Evolutionary conservation across 768 basidiomycete genomes (phyloP), one percentile per base, ranked within the genome.

Genomic region (Termitomyces bulborhizus): DNA sequence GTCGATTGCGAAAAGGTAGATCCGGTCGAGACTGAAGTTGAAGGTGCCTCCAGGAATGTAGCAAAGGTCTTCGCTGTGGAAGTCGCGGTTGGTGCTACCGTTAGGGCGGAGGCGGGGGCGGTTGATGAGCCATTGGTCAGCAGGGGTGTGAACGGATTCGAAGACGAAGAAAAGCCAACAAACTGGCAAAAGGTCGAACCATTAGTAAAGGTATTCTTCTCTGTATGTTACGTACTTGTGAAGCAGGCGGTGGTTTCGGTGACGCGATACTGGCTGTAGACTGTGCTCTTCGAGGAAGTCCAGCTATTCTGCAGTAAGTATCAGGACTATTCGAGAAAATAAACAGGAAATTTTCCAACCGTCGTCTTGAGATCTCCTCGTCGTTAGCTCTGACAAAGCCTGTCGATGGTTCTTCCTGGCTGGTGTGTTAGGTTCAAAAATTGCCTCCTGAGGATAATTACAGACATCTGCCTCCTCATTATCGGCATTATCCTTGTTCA

Each of bases 401-500:
- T 42, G 66, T 65, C 44, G 62, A 66, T 46, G 68, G 68, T 52
- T 67, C 69, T 65, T 81, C 78, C 81, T 82, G 45, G 46, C 32
- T 56, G 31, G 39, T 29, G 16, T 29, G 40, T 9, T 29, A 32
- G 41, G 5, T 11, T 26, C 21, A 6, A 39, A 34, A 40, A 11
- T 37, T n/a, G 13, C 11, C 32, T 27, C 26, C 15, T 54, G 26
- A 27, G n/a, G 0, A 18, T 8, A 34, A 24, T 26, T 16, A 45
- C 31, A 47, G 34, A 67, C 73, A 45, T 75, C 74, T 16, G 68
- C 71, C 34, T 65, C 68, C 11, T 70, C 75, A 49, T 83, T 77
- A 26, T 73, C 75, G 18, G 48, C 64, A 27, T 70, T 74, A 56
- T 84, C 85, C 62, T 82, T 88, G 11, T 77, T 74, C 34, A 92